Evolutionary conservation across 139 green algal species (phyloP), one percentile per base, ranked within the genome.

Genomic region (Closterium sp.): DNA sequence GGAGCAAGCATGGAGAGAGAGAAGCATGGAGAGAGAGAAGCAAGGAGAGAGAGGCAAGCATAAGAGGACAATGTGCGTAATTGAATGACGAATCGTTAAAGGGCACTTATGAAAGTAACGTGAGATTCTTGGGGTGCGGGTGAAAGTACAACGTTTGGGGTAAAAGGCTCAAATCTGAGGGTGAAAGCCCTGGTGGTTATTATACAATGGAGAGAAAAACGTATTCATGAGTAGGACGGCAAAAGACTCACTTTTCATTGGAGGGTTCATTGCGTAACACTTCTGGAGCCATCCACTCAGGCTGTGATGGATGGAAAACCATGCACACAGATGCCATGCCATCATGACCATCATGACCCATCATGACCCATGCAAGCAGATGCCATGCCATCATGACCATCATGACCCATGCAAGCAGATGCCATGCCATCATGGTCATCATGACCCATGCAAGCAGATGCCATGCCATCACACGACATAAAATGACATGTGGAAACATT

Each of bases 271-370:
- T 95, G 21, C 92, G 87, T 2, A 96, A 86, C 31, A 96, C 92
- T 34, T 95, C 94, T 13, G 94, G 98, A 2, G 98, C 98, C 92
- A 98, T 98, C 97, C 97, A 99, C 93, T 98, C 97, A 0, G 97
- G 97, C 4, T 91, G 89, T 50, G 89, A 50, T 50, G 13, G 38
- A 50, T 50, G 38, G 6, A 45, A 1, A 24, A 79, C 17, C 62
- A 79, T 79, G 62, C 62, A 24, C 1, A 13, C 62, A 79, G 13
- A 79, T 79, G 62, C 62, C 62, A 79, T 73, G 13, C 38, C 38
- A 45, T 45, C 38, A 45, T 45, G 38, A 45, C 38, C 38, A 45
- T 45, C 2, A 6, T 6, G 38, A 9, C n/a, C n/a, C n/a, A 7
- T 62, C 50, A 73, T 70, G 17, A 21, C 2, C 45, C 45, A 70